A percentile compares a stretch with the other conserved stretches of the same genome.
Evolutionary conservation across 2,329 filamentous ascomycete genomes (phyloP).

Genomic region (Chaetomium sp.): DNA sequence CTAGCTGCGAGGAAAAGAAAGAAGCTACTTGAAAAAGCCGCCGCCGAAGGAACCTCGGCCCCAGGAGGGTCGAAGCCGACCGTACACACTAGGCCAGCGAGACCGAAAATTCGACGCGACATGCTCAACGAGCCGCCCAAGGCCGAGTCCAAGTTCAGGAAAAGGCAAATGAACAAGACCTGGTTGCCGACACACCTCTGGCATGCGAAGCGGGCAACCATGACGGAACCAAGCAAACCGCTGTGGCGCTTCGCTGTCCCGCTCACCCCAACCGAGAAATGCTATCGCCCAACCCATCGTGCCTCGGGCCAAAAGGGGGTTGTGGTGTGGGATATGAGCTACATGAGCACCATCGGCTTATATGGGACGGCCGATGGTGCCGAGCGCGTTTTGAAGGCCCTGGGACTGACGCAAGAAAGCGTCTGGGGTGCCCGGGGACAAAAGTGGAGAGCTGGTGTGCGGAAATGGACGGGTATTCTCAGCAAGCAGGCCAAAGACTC

Average conservation of each 20-base stretch:
- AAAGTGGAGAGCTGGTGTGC: constrained; percentile 66
- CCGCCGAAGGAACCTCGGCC: constrained; percentile 34
- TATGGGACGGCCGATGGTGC: constrained; percentile 68
- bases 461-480: constrained; percentile 54
- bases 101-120: constrained; percentile 71
- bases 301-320: constrained; percentile 74
- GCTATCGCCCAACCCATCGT: constrained; percentile 84
- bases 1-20: constrained; percentile 60
- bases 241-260: constrained; percentile 92
- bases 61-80: constrained; percentile 30
- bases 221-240: constrained; percentile 76
- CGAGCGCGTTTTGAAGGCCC: constrained; percentile 62
- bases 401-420: constrained; percentile 64
- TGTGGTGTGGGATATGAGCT: constrained; percentile 91
- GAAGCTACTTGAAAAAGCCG: constrained; percentile 44
- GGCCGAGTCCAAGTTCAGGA: constrained; percentile 71
- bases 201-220: constrained; percentile 87
- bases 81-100: constrained; percentile 47
- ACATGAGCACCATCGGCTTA: constrained; percentile 82
- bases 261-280: constrained; percentile 83
- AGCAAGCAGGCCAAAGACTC: constrained; percentile 57
- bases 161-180: constrained; percentile 83
- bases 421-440: constrained; percentile 65
- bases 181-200: constrained; percentile 95
- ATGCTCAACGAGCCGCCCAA: constrained; percentile 61